A percentile compares a stretch with the other conserved stretches of the same genome.
Conservation (phyloP, 2,329 filamentous ascomycete species). For the Stenocarpella maydis region DNA sequence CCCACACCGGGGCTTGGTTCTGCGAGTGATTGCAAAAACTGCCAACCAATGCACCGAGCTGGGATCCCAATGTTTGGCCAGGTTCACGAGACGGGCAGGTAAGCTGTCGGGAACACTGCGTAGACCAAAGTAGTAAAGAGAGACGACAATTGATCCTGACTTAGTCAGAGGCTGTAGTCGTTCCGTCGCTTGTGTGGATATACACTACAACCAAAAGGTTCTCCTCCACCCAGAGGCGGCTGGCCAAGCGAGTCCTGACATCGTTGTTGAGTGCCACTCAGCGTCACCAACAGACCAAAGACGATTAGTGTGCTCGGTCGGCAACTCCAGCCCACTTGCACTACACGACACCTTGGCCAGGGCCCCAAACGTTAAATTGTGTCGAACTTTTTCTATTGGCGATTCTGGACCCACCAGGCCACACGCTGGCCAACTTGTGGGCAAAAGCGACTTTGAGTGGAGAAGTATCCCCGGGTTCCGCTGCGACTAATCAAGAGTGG, state of each 20-base stretch:
- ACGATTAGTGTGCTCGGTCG: background rate
- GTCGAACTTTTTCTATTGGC: too few species aligned
- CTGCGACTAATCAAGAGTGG: slow-evolving; percentile 7
- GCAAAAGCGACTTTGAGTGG: too few species aligned
- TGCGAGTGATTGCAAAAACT: background rate
- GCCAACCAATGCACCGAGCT: background rate
- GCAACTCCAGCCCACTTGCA: slow-evolving; percentile 12
- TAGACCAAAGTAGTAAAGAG: background rate
- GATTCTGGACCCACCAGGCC: too few species aligned
- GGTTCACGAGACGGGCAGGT: background rate
- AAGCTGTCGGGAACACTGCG: background rate
- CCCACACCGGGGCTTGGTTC: background rate
- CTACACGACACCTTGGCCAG: too few species aligned
- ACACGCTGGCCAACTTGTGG: too few species aligned
- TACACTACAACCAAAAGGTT: background rate
- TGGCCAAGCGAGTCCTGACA: slow-evolving; percentile 12
- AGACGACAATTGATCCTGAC: background rate
- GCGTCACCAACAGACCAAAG: background rate
- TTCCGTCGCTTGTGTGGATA: background rate
- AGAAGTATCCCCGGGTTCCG: too few species aligned
- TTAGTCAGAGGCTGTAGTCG: background rate
- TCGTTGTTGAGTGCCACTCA: slow-evolving; percentile 12
- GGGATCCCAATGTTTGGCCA: slow-evolving; percentile 3
- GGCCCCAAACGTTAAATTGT: too few species aligned
- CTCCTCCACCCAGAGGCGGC: background rate